Conservation (phyloP, 805 yeast species). For the Pichia exigua region DNA sequence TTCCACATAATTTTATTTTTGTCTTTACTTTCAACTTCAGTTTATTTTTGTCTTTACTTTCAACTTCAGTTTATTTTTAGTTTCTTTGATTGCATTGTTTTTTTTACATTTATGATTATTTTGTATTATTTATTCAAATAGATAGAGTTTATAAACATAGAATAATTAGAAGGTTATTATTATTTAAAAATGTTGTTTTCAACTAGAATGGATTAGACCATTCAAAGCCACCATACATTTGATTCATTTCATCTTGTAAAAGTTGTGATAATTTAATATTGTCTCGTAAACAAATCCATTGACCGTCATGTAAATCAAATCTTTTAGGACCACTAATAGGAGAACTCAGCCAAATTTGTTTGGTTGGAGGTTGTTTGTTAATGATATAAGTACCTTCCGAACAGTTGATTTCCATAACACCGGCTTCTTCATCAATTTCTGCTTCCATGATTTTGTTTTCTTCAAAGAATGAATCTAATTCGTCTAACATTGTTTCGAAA, state of each 20-base stretch:
- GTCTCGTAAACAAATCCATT: constrained; percentile 79
- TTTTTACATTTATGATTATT: too few relatives aligned
- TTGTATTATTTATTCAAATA: too few relatives aligned
- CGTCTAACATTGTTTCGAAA: constrained; percentile 59
- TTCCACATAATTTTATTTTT: too few relatives aligned
- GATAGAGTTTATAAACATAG: not conserved
- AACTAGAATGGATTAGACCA: constrained; percentile 11
- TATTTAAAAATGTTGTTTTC: not conserved
- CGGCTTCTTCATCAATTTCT: constrained; percentile 70
- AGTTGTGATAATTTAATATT: constrained; percentile 38
- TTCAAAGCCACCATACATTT: constrained; percentile 20
- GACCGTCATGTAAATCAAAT: constrained; percentile 63
- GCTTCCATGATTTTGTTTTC: constrained; percentile 34
- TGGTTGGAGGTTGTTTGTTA: constrained; percentile 95
- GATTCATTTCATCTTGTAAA: constrained; percentile 42
- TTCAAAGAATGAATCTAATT: constrained; percentile 63
- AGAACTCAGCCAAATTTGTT: constrained; percentile 92
- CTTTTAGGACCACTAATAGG: constrained; percentile 92
- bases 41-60: too few relatives aligned
- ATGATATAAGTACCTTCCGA: constrained; percentile 80
- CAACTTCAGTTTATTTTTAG: not conserved
- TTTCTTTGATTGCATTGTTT: not conserved
- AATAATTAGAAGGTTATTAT: not conserved
- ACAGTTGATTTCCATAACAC: constrained; percentile 75
- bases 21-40: too few relatives aligned